Base-by-base conservation (phyloP, 139 green algal genomes). In the Dunaliella sp. region DNA sequence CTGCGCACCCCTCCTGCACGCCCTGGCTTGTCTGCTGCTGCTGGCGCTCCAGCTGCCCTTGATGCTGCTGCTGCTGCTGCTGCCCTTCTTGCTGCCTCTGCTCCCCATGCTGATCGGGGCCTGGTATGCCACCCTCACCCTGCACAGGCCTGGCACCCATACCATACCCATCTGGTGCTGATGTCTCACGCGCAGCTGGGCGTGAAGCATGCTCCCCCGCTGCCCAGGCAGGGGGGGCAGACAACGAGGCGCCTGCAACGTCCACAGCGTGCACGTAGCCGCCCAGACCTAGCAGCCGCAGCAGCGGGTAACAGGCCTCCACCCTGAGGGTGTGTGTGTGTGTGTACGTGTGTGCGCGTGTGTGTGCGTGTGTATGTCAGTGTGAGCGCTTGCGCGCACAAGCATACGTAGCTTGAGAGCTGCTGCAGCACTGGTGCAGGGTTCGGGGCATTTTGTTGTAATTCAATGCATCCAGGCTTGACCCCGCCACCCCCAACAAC, bases 221-320 rank as follows among this genome's bases (percentile, higher is more conserved):
- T 30, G n/a, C 31, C 77, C 38, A 30, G 16, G 77, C 3, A 2
- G 31, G 38, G n/a, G 2, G 2, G 2, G n/a, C 38, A 26, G 2
- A 21, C 21, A 31, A 26, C n/a, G 33, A 38, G 34, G 34, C 77
- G 16, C 34, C 31, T 1, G 77, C 33, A 26, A 85, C 7, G 31
- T 87, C 76, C 77, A 89, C 21, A 1, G 38, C 38, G 28, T 87
- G 79, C 1, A 83, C 77, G 59, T 89, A 89, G 38, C 87, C 87
- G 1, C 87, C 87, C 32, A 89, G 78, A 7, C 87, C 87, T 26
- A 36, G 3, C 28, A 89, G 1, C 38, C 77, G 31, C 21, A 81
- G 30, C 77, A 81, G 16, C n/a, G 36, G 36, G 37, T 1, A 75
- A 36, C 78, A 65, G 78, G 21, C 24, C 78, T 37, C n/a, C 35